Percentiles rank a stretch among this genome's conserved stretches.
phyloP scores from a whole-genome alignment of 225 moss, liverwort and hornwort species.

The Thuidium tamariscinum region DNA sequence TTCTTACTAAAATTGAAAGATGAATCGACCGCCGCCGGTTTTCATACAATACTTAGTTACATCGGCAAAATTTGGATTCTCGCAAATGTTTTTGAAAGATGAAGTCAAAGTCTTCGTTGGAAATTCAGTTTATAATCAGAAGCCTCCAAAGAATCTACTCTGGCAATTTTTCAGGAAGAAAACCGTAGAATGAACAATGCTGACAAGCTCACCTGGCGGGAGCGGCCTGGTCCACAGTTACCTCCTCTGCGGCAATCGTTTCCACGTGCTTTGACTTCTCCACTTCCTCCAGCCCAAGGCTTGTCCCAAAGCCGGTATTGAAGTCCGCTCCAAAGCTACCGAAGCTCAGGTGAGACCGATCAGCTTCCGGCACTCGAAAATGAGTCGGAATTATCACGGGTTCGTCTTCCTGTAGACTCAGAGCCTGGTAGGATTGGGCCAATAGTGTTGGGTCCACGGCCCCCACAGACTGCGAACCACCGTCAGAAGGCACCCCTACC shows the following conservation, averaged over 20 bases:
- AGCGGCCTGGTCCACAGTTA: neutral
- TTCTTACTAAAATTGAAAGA: neutral
- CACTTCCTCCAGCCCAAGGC: conserved; percentile 53
- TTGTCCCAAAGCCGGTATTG: conserved; percentile 47
- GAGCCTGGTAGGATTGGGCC: conserved; percentile 43
- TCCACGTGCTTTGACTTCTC: conserved; percentile 39
- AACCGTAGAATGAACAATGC: neutral
- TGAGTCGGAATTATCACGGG: conserved; percentile 90
- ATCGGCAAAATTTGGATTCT: neutral
- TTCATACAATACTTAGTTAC: too few species aligned
- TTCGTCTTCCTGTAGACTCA: conserved; percentile 63
- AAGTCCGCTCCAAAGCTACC: conserved; percentile 90
- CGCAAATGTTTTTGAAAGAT: neutral
- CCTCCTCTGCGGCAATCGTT: neutral
- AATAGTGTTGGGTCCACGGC: conserved; percentile 40
- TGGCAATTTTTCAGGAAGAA: too few species aligned
- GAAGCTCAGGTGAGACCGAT: conserved; percentile 77
- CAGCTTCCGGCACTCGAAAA: conserved; percentile 85
- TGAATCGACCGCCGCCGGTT: too few species aligned
- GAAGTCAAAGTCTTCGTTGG: too few species aligned
- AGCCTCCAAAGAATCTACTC: neutral
- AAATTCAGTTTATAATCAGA: neutral
- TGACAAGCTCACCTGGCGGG: conserved; percentile 9
- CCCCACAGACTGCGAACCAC: conserved; percentile 17
- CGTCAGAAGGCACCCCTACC: conserved; percentile 16